phyloP scores from a whole-genome alignment of 2,329 filamentous ascomycete species.

The Thelonectria olida region DNA sequence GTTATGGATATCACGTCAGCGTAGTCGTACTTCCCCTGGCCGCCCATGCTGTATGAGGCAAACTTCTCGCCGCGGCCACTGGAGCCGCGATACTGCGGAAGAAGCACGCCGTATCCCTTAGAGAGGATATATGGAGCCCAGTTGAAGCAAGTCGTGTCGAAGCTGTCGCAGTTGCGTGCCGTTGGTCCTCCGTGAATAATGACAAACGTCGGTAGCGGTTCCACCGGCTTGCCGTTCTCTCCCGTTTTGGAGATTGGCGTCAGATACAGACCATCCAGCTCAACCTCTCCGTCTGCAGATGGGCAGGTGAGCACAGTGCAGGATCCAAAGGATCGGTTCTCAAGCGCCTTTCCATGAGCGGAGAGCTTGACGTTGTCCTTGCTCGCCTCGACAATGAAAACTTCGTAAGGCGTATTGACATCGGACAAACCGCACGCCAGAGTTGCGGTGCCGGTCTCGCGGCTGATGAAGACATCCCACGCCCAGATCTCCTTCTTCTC shows the following conservation, averaged over 20 bases:
- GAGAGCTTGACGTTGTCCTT: conserved; percentile 20
- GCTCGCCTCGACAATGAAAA: conserved; percentile 3
- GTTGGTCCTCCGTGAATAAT: conserved; percentile 27
- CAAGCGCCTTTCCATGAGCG: conserved; percentile 8
- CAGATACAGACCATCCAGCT: conserved; percentile 24
- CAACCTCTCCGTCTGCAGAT: conserved; percentile 22
- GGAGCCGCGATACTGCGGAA: conserved; percentile 50
- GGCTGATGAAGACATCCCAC: conserved; percentile 23
- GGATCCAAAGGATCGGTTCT: not conserved
- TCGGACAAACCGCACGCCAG: conserved; percentile 33
- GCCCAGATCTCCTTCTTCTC: conserved; percentile 16
- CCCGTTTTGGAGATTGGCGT: not conserved
- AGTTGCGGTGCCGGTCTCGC: not conserved
- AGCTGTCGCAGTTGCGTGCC: conserved; percentile 27
- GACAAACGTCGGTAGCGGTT: conserved; percentile 23
- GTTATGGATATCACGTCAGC: conserved; percentile 47
- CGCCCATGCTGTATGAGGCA: conserved; percentile 40
- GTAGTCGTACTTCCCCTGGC: conserved; percentile 48
- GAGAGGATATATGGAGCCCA: conserved; percentile 45
- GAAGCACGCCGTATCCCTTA: conserved; percentile 49
- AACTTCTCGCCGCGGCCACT: conserved; percentile 44
- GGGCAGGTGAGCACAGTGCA: conserved; percentile 18
- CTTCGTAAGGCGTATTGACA: conserved; percentile 23
- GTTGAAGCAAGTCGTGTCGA: conserved; percentile 37
- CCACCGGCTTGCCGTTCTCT: not conserved